Evolutionary conservation across 192 early-diverging fungal genomes (phyloP), one percentile per base, ranked within the genome.

Genomic region (Diversispora eburnea): DNA sequence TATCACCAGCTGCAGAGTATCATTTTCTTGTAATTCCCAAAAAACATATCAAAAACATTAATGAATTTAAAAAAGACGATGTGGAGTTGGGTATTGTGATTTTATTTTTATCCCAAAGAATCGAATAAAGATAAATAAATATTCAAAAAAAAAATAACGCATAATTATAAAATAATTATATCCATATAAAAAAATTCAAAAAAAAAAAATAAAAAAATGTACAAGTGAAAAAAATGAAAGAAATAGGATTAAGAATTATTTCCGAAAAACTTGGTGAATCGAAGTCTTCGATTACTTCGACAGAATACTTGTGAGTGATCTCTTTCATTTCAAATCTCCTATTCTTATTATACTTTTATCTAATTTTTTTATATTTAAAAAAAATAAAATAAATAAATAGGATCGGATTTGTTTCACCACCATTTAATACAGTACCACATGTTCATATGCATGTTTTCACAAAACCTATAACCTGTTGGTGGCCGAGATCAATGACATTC

Each of bases 351-450:
- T 33, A 33, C 25, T 33, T 33, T 33, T 33, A 1, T 2, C 25
- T 33, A 33, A 33, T 33, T 33, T 33, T 33, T 33, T 33, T 33
- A 33, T 33, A 33, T 33, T 1, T 33, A 33, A 33, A 33, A 33
- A 33, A 33, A 33, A 33, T 33, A 33, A 33, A 33, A 33, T 33
- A 33, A 33, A 33, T 33, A 33, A 20, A 65, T 17, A 84, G 84
- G 12, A 71, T 91, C 8, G 91, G 91, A 13, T 93, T 92, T 74
- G 88, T 90, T 71, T 84, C 88, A 12, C 91, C 91, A 17, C 90
- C 90, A 3, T 93, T 91, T 70, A 89, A 85, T 41, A 86, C 85
- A 12, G 79, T 93, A 8, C 59, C 75, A n/a, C 91, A 93, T 81
- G 67, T 93, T 42, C 91, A 91, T 79, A 60, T 91, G 49, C 91